These are phyloP conservation scores for Ceratocystis destructans DNA, from an alignment of 2,329 filamentous ascomycete species.

Conservation along the genomic window DNA sequence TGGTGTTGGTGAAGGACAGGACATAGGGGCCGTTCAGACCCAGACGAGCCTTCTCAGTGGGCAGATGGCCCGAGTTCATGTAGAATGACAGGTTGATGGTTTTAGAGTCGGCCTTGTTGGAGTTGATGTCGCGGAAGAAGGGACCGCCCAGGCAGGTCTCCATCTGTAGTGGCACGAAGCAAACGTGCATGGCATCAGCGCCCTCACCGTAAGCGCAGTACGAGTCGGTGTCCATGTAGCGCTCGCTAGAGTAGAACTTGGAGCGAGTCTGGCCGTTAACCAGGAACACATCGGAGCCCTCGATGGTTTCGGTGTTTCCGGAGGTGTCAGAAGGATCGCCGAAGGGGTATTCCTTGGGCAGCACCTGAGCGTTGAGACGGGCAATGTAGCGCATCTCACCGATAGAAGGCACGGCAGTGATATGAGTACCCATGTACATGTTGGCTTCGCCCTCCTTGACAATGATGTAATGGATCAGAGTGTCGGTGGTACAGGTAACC, in stretches of 20 bases:
- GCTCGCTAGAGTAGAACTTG: slow-evolving; percentile 56
- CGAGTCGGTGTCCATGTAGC: slow-evolving; percentile 55
- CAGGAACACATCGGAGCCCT: slow-evolving; percentile 45
- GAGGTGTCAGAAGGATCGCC: slow-evolving; percentile 42
- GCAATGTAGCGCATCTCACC: slow-evolving; percentile 53
- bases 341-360: slow-evolving; percentile 41
- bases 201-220: slow-evolving; percentile 45
- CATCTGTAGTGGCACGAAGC: slow-evolving; percentile 43
- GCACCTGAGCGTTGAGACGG: slow-evolving; percentile 38
- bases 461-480: slow-evolving; percentile 51
- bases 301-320: slow-evolving; percentile 37
- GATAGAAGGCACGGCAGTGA: slow-evolving; percentile 39
- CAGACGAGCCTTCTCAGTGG: slow-evolving; percentile 47
- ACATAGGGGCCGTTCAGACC: slow-evolving; percentile 54
- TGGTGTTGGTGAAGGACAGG: slow-evolving; percentile 45
- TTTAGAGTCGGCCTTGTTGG: slow-evolving; percentile 43
- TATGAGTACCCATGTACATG: slow-evolving; percentile 50
- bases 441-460: slow-evolving; percentile 45
- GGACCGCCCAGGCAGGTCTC: slow-evolving; percentile 53
- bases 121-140: slow-evolving; percentile 52
- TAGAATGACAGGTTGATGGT: slow-evolving; percentile 51
- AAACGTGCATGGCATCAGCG: slow-evolving; percentile 39
- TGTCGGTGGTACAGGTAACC: slow-evolving; percentile 45
- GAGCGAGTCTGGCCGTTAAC: slow-evolving; percentile 49
- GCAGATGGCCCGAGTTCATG: slow-evolving; percentile 52